Base-by-base conservation (phyloP, 169 alveolate species). In the Theileria annulata region DNA sequence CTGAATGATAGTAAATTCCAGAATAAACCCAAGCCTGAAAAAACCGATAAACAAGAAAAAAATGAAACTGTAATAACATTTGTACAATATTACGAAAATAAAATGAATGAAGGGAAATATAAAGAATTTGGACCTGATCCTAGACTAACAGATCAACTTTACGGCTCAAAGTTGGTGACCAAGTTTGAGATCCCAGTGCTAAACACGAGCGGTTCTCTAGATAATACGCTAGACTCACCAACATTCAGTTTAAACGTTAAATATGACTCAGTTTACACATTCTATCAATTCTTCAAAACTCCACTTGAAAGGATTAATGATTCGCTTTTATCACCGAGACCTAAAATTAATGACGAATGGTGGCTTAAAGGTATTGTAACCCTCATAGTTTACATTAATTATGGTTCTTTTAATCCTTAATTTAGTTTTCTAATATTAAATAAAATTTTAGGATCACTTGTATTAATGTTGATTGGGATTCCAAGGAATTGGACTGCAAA, bases 401-500 rank as follows among this genome's bases (percentile, higher is more conserved):
- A 58, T 25, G 30, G 13, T 58, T 58, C 3, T 8, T 58, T 58
- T 58, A 25, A 58, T 3, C 66, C 13, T 58, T 35, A 35, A 35
- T 5, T 35, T 35, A 35, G 47, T 35, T 35, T 35, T 35, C 3
- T 35, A 48, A 75, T 60, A 6, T 21, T 68, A 8, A 10, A 62
- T 28, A 23, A 10, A 56, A 23, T 27, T 68, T 13, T 47, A 80
- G 88, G 89, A 42, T 68, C 89, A 27, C 58, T 75, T 42, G 75
- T 87, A 21, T 47, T 84, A 21, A 70, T 84, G 48, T 27, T 84
- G 71, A 70, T 84, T 71, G 90, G 90, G 25, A 84, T 84, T 27
- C 90, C 90, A 5, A 28, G 90, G 62, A 80, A 84, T 28, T 77
- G 82, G 83, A 37, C 42, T 19, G 37, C 78, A 12, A 28, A 48